phyloP scores from a whole-genome alignment of 2,329 filamentous ascomycete species.

The Fusarium goolgardi region DNA sequence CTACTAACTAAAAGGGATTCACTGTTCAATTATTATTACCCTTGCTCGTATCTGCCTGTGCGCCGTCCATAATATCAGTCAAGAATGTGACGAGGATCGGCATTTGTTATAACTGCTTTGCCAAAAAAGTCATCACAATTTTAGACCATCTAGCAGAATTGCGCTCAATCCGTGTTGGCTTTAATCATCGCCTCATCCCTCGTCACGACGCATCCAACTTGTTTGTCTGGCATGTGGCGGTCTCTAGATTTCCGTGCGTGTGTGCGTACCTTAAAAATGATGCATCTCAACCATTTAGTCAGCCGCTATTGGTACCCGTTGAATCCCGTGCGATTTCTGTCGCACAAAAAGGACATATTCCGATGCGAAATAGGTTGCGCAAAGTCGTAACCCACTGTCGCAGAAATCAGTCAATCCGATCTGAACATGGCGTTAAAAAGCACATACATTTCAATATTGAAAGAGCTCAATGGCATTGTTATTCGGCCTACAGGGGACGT shows the following conservation, averaged over 20 bases:
- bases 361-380: conserved; percentile 31
- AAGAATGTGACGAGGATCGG: conserved; percentile 36
- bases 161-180: conserved; percentile 19
- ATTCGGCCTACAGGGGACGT: conserved; percentile 28
- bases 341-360: conserved; percentile 36
- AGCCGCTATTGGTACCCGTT: conserved; percentile 35
- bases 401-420: not conserved
- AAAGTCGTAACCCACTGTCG: conserved; percentile 8
- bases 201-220: conserved; percentile 27
- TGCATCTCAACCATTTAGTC: conserved; percentile 31
- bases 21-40: conserved; percentile 6
- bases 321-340: conserved; percentile 37
- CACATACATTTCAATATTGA: not conserved
- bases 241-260: conserved; percentile 38
- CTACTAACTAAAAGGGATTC: not conserved
- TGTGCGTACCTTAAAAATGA: conserved; percentile 32
- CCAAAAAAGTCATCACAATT: conserved; percentile 2
- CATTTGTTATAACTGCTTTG: conserved; percentile 18
- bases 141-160: conserved; percentile 9
- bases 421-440: not conserved
- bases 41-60: conserved; percentile 17
- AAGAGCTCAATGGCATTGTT: not conserved
- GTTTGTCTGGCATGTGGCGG: conserved; percentile 42
- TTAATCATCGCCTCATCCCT: conserved; percentile 31
- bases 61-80: conserved; percentile 7